Evolutionary conservation across 495 filamentous ascomycete species (phyloP).

Genomic region (Amniculicola lignicola): DNA sequence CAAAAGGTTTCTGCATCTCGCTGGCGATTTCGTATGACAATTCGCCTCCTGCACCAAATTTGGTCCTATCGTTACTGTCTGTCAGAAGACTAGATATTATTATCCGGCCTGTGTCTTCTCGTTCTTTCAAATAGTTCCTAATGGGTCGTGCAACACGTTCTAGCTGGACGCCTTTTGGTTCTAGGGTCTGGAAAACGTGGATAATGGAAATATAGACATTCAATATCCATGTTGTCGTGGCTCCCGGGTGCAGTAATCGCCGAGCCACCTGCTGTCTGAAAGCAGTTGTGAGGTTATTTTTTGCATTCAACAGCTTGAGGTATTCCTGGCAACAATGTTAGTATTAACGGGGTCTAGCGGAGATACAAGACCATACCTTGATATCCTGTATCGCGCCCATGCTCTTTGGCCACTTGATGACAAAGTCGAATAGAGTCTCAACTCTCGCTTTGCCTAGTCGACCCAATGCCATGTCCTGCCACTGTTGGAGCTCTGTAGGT

Average conservation of each 20-base stretch:
- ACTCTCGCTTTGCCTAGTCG: constrained; percentile 77
- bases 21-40: constrained; percentile 71
- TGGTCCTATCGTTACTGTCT: constrained; percentile 52
- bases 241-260: constrained; percentile 81
- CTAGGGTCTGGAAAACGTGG: constrained; percentile 79
- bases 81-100: constrained; percentile 83
- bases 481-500: constrained; percentile 45
- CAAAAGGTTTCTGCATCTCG: constrained; percentile 65
- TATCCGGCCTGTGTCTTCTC: constrained; percentile 86
- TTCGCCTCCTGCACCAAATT: constrained; percentile 42
- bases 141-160: constrained; percentile 80
- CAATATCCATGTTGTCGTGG: constrained; percentile 84
- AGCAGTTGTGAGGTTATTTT: constrained; percentile 61
- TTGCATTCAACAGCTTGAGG: constrained; percentile 55
- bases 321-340: constrained; percentile 39
- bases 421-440: constrained; percentile 81
- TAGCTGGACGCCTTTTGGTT: constrained; percentile 86
- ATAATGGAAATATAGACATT: constrained; percentile 91
- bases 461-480: constrained; percentile 75
- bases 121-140: constrained; percentile 80
- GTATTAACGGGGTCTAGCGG: constrained; percentile 3
- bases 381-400: constrained; percentile 81
- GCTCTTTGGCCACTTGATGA: constrained; percentile 72
- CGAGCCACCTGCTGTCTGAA: constrained; percentile 66
- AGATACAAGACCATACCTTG: constrained; percentile 43